Base-by-base conservation (phyloP, 768 basidiomycete genomes). In the Calocybe cyanea region DNA sequence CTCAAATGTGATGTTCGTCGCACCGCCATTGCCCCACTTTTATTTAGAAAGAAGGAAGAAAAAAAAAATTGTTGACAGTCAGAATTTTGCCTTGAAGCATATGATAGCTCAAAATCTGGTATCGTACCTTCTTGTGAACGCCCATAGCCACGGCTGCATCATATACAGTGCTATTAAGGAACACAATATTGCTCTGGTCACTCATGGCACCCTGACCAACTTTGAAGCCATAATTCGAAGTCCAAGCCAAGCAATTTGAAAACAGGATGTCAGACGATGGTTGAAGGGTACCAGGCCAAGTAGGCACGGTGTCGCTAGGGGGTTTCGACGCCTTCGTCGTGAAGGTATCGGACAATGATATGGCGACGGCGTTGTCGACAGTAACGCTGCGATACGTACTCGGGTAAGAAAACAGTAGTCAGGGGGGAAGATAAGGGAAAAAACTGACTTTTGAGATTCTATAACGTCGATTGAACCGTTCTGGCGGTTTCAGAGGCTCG, bases 191-290 rank as follows among this genome's bases (percentile, higher is more conserved):
- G 9, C 14, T 23, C 48, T 53, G 52, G 36, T 53, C 28, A 4
- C 39, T 17, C 49, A 49, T 30, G 8, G 51, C 44, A 18, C 54
- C 54, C 18, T 55, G 56, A 14, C 57, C 51, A 9, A 55, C 49
- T 37, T 57, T 53, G 38, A 57, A 55, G 19, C 51, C 51, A 24
- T 53, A 55, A 30, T 49, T 49, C 18, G n/a, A 34, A 19, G 54
- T 53, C 54, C 54, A 53, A 20, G 41, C 54, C 21, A 50, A 30
- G 42, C 46, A 49, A 30, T 55, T 47, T 18, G 41, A 28, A 36
- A 53, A 55, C 1, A 35, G 41, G 25, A 57, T 38, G 20, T 55
- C 41, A n/a, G 40, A 13, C 7, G 37, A 34, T 8, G 30, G 21
- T 38, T 48, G 49, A 19, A 41, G 46, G 14, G 38, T 15, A 19